Evolutionary conservation across 192 early-diverging fungal species (phyloP), one percentile per base, ranked within the genome.

Genomic region (Entophlyctis helioformis): DNA sequence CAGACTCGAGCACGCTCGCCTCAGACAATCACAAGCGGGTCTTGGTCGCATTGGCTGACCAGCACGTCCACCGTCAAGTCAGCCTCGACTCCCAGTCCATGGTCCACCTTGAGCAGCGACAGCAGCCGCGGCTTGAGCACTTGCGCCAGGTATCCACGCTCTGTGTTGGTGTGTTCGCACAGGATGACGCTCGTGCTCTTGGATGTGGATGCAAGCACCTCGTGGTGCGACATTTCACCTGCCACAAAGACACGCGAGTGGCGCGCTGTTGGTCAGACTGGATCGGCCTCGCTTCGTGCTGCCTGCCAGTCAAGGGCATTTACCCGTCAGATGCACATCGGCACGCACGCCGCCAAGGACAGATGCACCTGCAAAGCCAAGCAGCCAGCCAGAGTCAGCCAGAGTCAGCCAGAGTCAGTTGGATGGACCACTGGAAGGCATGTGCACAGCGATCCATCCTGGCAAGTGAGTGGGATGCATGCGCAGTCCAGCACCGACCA

Each of bases 191-290:
- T 86, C 11, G 80, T 86, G 44, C 74, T 69, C 34, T 78, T 71
- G 8, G 76, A 80, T 4, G 84, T 44, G 11, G 87, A 85, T 21
- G 77, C 85, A n/a, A 97, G 70, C 3, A 91, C 80, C 34, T 91
- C 88, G 41, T 97, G 94, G 53, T 97, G 94, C 12, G 80, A 80
- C 82, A 97, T 88, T 71, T 97, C 94, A 12, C 91, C 51, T 53
- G n/a, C n/a, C n/a, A n/a, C n/a, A n/a, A n/a, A n/a, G n/a, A n/a
- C n/a, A n/a, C n/a, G 15, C 12, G 0, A 24, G 13, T 15, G 2
- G 13, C 22, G 27, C 4, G 24, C 10, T 19, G 18, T 39, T 6
- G 7, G 19, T 45, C 33, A 28, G 19, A 33, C 33, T 45, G 6
- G 28, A 45, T 45, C 27, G 10, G 8, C 7, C 38, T 39, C n/a